A percentile compares a stretch with the other conserved stretches of the same genome.
phyloP scores from a whole-genome alignment of 169 alveolate species.

The Eimeria zaria region DNA sequence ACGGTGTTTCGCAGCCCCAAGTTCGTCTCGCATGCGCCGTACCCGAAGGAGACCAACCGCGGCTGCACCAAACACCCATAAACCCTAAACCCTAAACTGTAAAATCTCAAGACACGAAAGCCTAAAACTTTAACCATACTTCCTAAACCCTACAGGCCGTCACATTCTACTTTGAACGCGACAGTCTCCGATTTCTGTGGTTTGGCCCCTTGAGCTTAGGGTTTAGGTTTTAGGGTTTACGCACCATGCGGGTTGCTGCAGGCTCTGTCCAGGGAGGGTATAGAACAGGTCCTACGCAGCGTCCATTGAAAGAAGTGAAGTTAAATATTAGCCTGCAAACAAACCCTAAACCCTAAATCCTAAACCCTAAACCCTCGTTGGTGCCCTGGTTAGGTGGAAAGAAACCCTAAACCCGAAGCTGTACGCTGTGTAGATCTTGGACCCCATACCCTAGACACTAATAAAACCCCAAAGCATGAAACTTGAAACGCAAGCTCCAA shows the following conservation, averaged over 20 bases:
- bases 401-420: neutral
- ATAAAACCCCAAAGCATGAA: neutral
- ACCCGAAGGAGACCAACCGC: conserved; percentile 51
- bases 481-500: neutral
- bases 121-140: neutral
- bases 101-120: neutral
- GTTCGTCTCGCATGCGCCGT: conserved; percentile 84
- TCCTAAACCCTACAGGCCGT: neutral
- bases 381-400: neutral
- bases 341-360: neutral
- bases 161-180: neutral
- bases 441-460: neutral
- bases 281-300: conserved; percentile 75
- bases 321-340: conserved; percentile 65
- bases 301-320: conserved; percentile 77
- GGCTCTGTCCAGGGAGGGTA: conserved; percentile 69
- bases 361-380: neutral
- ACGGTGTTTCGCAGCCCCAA: neutral
- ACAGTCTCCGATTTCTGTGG: neutral
- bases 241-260: conserved; percentile 13
- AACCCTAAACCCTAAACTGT: neutral
- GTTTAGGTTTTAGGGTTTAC: neutral
- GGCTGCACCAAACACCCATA: neutral
- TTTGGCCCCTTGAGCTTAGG: neutral
- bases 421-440: too few relatives aligned